phyloP scores from a whole-genome alignment of 2,329 filamentous ascomycete genomes.

The Paramyrothecium sp. region DNA sequence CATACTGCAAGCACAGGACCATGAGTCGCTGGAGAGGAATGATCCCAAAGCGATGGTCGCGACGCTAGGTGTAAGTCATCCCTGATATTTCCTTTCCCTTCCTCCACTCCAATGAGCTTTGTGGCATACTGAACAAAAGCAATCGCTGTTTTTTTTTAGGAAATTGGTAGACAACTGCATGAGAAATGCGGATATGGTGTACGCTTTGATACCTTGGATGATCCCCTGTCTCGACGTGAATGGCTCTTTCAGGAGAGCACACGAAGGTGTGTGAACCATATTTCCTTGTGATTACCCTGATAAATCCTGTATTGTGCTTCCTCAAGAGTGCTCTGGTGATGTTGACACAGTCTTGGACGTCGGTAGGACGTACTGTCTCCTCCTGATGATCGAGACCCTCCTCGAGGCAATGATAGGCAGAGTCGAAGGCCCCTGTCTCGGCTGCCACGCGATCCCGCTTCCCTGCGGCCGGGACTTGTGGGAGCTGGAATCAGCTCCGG shows the following conservation, averaged over 20 bases:
- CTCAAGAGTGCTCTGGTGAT: no score
- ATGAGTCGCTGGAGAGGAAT: slow-evolving; percentile 5
- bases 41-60: slow-evolving; percentile 6
- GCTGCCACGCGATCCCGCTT: slow-evolving; percentile 6
- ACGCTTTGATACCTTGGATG: not conserved
- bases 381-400: slow-evolving; percentile 12
- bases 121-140: not conserved
- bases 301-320: no score
- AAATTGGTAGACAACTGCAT: not conserved
- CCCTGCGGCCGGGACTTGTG: slow-evolving; percentile 16
- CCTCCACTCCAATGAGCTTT: not conserved
- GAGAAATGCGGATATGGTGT: not conserved
- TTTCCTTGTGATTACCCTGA: not conserved
- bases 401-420: slow-evolving; percentile 10
- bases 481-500: slow-evolving; percentile 9
- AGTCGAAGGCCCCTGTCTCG: slow-evolving; percentile 1
- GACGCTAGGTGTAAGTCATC: slow-evolving; percentile 7
- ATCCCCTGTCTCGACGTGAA: not conserved
- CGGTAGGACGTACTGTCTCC: slow-evolving; percentile 8
- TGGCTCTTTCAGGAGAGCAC: slow-evolving; percentile 11
- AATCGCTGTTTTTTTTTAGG: no score
- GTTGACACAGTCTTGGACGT: not conserved
- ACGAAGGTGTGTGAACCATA: slow-evolving; percentile 6
- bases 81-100: not conserved
- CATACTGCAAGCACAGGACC: slow-evolving; percentile 9